Base-by-base conservation (phyloP, 2,329 filamentous ascomycete genomes). In the Capronia coronata region DNA sequence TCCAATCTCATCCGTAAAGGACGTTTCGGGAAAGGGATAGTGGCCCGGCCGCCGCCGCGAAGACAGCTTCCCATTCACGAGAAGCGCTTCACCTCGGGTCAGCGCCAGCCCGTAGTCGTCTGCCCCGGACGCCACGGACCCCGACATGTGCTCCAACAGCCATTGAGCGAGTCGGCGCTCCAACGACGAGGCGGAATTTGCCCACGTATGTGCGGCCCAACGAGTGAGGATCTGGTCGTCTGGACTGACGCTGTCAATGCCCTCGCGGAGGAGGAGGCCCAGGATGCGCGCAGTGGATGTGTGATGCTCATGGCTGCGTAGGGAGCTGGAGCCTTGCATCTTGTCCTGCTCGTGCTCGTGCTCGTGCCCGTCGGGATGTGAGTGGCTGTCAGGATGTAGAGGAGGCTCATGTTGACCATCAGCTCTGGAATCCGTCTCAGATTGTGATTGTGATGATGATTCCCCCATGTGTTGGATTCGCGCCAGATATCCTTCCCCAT, bases 141-240 rank as follows among this genome's bases (percentile, higher is more conserved):
- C n/a, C n/a, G n/a, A 44, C 57, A 59, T 58, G 21, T 58, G 42
- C 2, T 27, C 14, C 2, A 58, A 30, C 13, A 59, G 29, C 48
- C 50, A 58, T 5, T 8, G 16, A 21, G 51, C 55, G 2, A 59
- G 23, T 5, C 11, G 7, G 32, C 43, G 37, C 9, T 34, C 51
- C 3, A 52, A 16, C 2, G 14, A 37, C 34, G 44, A 27, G 35
- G 30, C 8, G 8, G 13, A 9, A 14, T 19, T 8, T 7, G 16
- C 13, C 6, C 10, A n/a, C 9, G 43, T 32, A 41, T 47, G 43
- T 10, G 35, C 29, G 1, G 58, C 56, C 58, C 58, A 60, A 11
- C 46, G 48, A 3, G 54, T 58, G 6, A 59, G 32, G 13, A 45
- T 32, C 8, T 29, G 23, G 45, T 60, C 58, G 43, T 60, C 56